These are phyloP conservation scores for Striga asiatica DNA, from an alignment of 257 asterid species.

Conservation along the genomic window DNA sequence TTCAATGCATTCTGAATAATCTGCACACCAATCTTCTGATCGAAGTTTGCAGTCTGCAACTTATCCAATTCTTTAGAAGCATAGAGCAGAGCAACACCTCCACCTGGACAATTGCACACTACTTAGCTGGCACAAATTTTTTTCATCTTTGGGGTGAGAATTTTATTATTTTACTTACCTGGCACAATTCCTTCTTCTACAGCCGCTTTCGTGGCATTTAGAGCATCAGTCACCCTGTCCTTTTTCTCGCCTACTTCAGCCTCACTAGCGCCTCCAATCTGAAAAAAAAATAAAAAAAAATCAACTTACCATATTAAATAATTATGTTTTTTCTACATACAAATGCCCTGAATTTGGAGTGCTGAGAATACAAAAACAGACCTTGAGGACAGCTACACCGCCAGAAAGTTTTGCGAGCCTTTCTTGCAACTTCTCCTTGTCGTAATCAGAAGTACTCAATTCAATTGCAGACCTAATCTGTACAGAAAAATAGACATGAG, in stretches of 20 bases:
- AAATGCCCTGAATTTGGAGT: no score
- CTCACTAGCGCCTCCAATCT: conserved; percentile 99
- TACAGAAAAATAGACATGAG: not conserved
- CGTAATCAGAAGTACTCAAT: conserved; percentile 76
- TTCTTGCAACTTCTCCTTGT: conserved; percentile 90
- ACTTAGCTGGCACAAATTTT: no score
- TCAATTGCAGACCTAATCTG: conserved; percentile 79
- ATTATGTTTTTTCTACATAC: not conserved
- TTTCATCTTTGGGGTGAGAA: no score
- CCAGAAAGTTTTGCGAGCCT: conserved; percentile 94
- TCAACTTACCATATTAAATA: no score
- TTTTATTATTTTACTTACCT: no score
- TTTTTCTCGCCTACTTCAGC: conserved; percentile 91
- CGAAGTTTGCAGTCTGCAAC: conserved; percentile 70
- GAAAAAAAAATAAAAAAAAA: conserved; percentile 13
- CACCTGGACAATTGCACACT: conserved; percentile 31
- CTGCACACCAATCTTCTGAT: conserved; percentile 86
- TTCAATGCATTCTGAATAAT: conserved; percentile 87
- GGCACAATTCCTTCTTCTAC: conserved; percentile 96
- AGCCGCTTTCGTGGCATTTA: conserved; percentile 96
- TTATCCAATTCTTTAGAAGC: conserved; percentile 78
- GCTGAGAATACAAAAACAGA: conserved; percentile 1
- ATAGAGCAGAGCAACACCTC: conserved; percentile 83
- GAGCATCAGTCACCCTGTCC: conserved; percentile 89
- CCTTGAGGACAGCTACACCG: conserved; percentile 96